These are phyloP conservation scores for Ganoderma multipileum DNA, from an alignment of 1,284 basidiomycete species.

Conservation along the genomic window DNA sequence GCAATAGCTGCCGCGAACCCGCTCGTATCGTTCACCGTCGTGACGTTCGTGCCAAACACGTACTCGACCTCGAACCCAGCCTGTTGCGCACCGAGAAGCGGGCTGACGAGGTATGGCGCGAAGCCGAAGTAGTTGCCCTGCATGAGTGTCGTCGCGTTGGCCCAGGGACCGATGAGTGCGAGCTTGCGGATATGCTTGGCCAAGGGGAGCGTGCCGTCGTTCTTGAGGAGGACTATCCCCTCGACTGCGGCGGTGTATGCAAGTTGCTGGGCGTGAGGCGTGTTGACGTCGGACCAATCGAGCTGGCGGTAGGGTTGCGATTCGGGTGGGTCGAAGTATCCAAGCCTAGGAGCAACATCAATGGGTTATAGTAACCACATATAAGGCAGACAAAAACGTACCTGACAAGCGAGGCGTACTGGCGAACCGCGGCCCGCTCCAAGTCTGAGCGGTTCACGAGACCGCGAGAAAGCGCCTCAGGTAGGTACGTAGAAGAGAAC, in stretches of 20 bases:
- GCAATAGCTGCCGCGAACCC: conserved; percentile 50
- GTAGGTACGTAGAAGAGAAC: conserved; percentile 52
- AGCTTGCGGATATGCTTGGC: conserved; percentile 49
- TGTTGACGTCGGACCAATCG: conserved; percentile 55
- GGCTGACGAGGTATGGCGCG: conserved; percentile 61
- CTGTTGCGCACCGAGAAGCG: conserved; percentile 50
- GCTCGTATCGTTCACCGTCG: conserved; percentile 44
- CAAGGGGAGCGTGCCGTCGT: conserved; percentile 60
- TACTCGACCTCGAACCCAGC: conserved; percentile 55
- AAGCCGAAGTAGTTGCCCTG: conserved; percentile 63
- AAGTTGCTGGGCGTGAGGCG: conserved; percentile 52
- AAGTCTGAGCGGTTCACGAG: conserved; percentile 53
- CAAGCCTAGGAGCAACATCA: conserved; percentile 45
- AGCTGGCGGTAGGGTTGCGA: conserved; percentile 58
- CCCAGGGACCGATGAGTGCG: conserved; percentile 62
- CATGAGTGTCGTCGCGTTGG: conserved; percentile 59
- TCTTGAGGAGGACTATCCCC: conserved; percentile 62
- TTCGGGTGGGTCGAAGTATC: conserved; percentile 60
- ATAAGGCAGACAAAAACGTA: conserved; percentile 30
- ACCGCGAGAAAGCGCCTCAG: conserved; percentile 53
- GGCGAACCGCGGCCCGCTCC: conserved; percentile 49
- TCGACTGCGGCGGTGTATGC: conserved; percentile 58
- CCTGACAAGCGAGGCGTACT: conserved; percentile 61
- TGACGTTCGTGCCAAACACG: conserved; percentile 49
- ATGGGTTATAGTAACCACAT: not conserved